Evolutionary conservation across 345 rosid species (phyloP).

Genomic region (Combretum micranthum): DNA sequence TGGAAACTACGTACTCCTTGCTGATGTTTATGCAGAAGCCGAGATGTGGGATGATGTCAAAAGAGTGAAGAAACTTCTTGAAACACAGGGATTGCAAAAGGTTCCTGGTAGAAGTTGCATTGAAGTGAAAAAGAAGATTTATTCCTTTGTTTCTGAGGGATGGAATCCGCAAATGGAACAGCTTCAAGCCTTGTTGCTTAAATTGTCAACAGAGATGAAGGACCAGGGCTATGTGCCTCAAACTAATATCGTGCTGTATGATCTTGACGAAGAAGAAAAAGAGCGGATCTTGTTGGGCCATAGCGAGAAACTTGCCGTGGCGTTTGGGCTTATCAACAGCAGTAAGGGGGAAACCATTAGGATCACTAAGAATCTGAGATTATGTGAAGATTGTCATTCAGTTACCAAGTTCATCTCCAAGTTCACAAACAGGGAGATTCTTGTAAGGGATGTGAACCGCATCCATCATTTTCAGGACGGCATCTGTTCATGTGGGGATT

Average conservation of each 20-base stretch:
- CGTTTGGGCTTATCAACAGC: constrained; percentile 71
- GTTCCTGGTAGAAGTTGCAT: constrained; percentile 76
- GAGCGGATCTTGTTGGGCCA: constrained; percentile 79
- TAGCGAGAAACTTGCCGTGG: constrained; percentile 80
- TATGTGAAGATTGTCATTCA: constrained; percentile 85
- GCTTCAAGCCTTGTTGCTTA: constrained; percentile 60
- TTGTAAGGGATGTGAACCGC: constrained; percentile 81
- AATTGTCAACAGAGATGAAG: constrained; percentile 69
- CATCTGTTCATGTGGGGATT: constrained; percentile 83
- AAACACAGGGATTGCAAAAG: constrained; percentile 48
- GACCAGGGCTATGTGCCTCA: constrained; percentile 74
- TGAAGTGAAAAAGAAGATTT: constrained; percentile 57
- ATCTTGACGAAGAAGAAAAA: constrained; percentile 65
- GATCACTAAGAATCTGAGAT: constrained; percentile 77
- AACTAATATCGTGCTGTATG: constrained; percentile 77
- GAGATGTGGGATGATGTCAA: constrained; percentile 70
- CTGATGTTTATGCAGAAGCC: constrained; percentile 73
- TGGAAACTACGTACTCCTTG: constrained; percentile 71
- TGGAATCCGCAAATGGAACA: constrained; percentile 54
- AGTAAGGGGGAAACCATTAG: constrained; percentile 58
- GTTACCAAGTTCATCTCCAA: constrained; percentile 77
- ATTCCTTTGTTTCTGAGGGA: constrained; percentile 68
- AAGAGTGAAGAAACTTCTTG: constrained; percentile 61
- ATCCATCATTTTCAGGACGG: constrained; percentile 76
- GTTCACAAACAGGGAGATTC: constrained; percentile 60